These are phyloP conservation scores for Micractinium conductrix DNA, from an alignment of 139 green algal genomes.

Conservation along the genomic window DNA sequence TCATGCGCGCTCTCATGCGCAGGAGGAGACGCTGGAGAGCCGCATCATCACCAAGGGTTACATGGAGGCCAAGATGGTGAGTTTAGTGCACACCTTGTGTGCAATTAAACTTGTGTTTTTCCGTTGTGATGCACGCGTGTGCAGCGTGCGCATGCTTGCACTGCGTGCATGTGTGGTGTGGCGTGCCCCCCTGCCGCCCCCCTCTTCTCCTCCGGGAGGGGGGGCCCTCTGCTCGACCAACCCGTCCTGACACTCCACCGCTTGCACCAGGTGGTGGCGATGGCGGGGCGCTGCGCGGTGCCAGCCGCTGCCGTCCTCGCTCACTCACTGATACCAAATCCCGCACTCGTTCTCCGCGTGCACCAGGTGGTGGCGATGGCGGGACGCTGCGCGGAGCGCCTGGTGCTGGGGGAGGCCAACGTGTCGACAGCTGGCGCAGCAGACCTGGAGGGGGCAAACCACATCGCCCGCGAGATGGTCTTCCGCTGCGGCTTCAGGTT, in stretches of 20 bases:
- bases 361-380: conserved; percentile 79
- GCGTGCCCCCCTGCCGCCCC: no score
- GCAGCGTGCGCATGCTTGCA: no score
- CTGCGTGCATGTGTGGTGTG: no score
- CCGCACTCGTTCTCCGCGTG: neutral
- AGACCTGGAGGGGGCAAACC: conserved; percentile 79
- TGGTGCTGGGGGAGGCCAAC: conserved; percentile 83
- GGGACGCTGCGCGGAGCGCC: conserved; percentile 76
- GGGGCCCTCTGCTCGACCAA: no score
- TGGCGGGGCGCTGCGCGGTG: neutral
- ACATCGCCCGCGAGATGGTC: conserved; percentile 90
- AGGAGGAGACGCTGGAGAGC: conserved; percentile 84
- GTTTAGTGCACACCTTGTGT: no score
- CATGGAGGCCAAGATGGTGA: conserved; percentile 77
- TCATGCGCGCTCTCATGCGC: neutral
- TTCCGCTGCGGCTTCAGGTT: conserved; percentile 78
- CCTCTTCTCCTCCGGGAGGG: no score
- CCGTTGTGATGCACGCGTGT: no score
- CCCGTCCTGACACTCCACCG: no score
- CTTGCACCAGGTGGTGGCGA: neutral
- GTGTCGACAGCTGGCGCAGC: conserved; percentile 60
- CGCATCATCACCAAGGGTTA: conserved; percentile 75
- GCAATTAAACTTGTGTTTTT: no score
- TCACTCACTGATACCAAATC: neutral
- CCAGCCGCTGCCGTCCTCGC: neutral